Conservation (phyloP, 371 early-diverging fungal species). For the Mucor indicus region DNA sequence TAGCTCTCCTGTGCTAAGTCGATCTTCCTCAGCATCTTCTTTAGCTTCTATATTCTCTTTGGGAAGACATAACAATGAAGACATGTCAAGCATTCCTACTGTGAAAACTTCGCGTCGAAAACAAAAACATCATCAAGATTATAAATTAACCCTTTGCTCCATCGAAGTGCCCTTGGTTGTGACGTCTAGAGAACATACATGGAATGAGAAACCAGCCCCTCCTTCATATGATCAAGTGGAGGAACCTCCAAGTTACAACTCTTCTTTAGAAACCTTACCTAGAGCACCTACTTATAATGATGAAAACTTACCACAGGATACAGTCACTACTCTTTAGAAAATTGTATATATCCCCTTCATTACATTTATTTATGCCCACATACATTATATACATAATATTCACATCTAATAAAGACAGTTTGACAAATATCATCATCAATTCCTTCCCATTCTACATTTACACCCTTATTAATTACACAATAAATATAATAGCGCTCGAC, state of each 20-base stretch:
- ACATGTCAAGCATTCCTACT: constrained; percentile 9
- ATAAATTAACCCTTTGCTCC: constrained; percentile 24
- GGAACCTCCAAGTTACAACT: constrained; percentile 38
- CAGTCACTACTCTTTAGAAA: too few species aligned
- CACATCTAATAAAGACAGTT: too few species aligned
- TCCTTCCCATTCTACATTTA: too few species aligned
- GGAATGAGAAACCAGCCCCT: constrained; percentile 26
- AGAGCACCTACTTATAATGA: constrained; percentile 36
- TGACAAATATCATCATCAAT: too few species aligned
- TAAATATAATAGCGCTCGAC: too few species aligned
- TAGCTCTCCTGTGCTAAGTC: constrained; percentile 28
- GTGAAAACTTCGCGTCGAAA: constrained; percentile 15
- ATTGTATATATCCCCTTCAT: too few species aligned
- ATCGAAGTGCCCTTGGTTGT: constrained; percentile 44
- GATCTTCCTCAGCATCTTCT: constrained; percentile 42
- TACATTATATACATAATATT: too few species aligned
- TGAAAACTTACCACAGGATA: too few species aligned
- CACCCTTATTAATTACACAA: too few species aligned
- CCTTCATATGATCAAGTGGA: constrained; percentile 37
- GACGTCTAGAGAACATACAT: constrained; percentile 41
- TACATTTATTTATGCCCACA: too few species aligned
- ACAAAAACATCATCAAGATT: constrained; percentile 1
- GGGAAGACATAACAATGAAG: constrained; percentile 17
- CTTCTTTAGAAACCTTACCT: constrained; percentile 30
- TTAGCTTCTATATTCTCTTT: constrained; percentile 49